Evolutionary conservation across 768 basidiomycete genomes (phyloP).

Genomic region (Lepiota brunneoincarnata): DNA sequence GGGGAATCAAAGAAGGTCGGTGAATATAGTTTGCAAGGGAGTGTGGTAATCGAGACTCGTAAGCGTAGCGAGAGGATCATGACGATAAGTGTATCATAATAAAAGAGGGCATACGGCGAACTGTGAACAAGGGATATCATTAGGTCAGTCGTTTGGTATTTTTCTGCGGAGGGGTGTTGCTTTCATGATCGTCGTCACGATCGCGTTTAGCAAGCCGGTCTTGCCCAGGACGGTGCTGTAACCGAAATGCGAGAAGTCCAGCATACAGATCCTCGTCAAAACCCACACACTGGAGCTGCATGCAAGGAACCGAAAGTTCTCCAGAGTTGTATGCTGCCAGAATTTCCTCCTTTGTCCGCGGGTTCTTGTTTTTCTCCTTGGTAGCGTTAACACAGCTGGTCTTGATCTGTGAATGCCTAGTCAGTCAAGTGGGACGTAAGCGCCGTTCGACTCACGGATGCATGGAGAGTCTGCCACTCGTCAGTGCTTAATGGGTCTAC

Average conservation of each 20-base stretch:
- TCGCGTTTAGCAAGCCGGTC: conserved; percentile 1
- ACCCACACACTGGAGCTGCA: conserved; percentile 41
- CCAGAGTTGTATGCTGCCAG: conserved; percentile 44
- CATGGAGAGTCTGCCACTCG: conserved; percentile 45
- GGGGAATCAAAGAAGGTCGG: not conserved
- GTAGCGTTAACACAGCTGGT: conserved; percentile 35
- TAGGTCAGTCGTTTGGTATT: not conserved
- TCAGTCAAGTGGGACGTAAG: not conserved
- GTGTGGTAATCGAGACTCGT: not conserved
- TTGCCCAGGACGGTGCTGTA: not conserved
- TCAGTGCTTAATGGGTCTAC: conserved; percentile 36
- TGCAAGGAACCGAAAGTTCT: conserved; percentile 43
- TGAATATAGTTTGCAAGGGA: not conserved
- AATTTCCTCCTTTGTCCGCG: conserved; percentile 30
- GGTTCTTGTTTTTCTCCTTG: conserved; percentile 35
- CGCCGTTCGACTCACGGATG: conserved; percentile 27
- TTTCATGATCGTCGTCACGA: conserved; percentile 1
- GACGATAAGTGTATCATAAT: not conserved
- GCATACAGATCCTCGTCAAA: conserved; percentile 41
- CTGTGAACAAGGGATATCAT: not conserved
- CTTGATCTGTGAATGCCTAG: conserved; percentile 23
- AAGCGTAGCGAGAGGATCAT: not conserved
- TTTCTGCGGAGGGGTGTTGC: conserved; percentile 1
- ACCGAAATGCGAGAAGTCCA: conserved; percentile 18
- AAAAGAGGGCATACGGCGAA: not conserved